A percentile compares a stretch with the other conserved stretches of the same genome.
Conservation (phyloP, 2,329 filamentous ascomycete genomes). For the Phialophora expanda region DNA sequence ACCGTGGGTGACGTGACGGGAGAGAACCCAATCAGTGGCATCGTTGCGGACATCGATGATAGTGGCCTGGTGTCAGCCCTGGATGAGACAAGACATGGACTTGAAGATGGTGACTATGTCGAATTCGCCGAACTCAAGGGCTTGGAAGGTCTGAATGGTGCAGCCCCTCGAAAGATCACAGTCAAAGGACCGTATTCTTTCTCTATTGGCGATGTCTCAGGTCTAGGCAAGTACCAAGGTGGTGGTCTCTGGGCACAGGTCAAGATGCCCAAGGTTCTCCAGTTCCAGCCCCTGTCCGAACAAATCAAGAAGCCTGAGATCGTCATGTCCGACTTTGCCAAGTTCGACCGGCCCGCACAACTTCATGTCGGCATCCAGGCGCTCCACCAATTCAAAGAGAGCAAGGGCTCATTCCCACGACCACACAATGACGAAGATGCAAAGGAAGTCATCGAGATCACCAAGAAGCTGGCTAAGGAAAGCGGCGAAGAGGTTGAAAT, state of each 20-base stretch:
- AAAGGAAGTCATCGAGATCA: conserved; percentile 73
- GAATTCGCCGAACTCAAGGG: conserved; percentile 93
- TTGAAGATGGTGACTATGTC: conserved; percentile 95
- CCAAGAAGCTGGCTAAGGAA: conserved; percentile 71
- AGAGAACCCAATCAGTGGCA: conserved; percentile 84
- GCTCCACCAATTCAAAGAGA: conserved; percentile 80
- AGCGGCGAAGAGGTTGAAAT: conserved; percentile 77
- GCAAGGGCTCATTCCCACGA: conserved; percentile 71
- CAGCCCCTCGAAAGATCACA: conserved; percentile 84
- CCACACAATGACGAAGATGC: conserved; percentile 88
- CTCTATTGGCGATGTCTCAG: conserved; percentile 90
- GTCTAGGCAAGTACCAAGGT: conserved; percentile 81
- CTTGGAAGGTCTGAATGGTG: conserved; percentile 84
- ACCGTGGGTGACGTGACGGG: conserved; percentile 87
- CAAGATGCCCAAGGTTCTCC: conserved; percentile 94
- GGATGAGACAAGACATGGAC: conserved; percentile 91
- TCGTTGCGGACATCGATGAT: conserved; percentile 86
- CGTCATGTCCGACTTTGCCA: conserved; percentile 92
- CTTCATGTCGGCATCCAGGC: conserved; percentile 93
- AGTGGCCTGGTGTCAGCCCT: conserved; percentile 89
- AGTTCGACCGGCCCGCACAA: conserved; percentile 92
- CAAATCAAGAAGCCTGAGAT: conserved; percentile 87
- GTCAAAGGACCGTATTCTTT: conserved; percentile 98
- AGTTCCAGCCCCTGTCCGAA: conserved; percentile 80
- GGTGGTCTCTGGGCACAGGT: conserved; percentile 93